Percentiles rank a stretch among this genome's conserved stretches.
Conservation (phyloP, 352 stramenopile genomes). For the Thalassiosira mediterranea region DNA sequence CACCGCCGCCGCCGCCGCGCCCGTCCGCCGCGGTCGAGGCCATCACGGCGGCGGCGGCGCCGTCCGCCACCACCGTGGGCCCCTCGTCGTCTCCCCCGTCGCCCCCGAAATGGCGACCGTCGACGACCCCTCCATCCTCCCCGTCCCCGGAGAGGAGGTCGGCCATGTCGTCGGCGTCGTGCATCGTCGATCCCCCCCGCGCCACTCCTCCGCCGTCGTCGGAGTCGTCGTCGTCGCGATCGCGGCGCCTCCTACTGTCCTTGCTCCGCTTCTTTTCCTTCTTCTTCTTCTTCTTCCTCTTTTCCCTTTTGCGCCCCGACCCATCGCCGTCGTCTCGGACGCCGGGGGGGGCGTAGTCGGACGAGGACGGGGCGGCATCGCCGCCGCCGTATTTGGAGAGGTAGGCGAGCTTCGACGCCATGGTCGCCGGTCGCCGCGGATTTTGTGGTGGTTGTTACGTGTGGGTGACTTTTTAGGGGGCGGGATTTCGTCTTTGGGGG, state of each 20-base stretch:
- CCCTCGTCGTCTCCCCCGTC: not conserved
- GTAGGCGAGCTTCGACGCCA: constrained; percentile 40
- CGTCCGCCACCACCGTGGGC: not conserved
- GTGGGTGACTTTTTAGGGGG: no score
- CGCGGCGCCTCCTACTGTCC: not conserved
- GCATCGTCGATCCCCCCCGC: constrained; percentile 1
- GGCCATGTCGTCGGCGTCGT: constrained; percentile 34
- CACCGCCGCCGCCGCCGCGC: not conserved
- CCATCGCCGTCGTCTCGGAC: constrained; percentile 9
- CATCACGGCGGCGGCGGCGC: not conserved
- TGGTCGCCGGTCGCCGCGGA: no score
- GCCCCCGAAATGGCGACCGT: not conserved
- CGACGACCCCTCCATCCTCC: constrained; percentile 23
- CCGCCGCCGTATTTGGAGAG: constrained; percentile 46
- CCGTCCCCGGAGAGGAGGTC: constrained; percentile 15
- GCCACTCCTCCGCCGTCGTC: not conserved
- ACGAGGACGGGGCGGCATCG: not conserved
- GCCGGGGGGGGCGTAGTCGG: constrained; percentile 3
- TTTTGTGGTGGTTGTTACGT: no score
- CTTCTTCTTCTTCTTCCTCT: constrained; percentile 15
- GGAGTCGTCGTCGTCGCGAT: constrained; percentile 22
- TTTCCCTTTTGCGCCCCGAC: constrained; percentile 8
- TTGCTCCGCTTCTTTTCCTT: constrained; percentile 8
- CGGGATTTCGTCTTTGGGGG: no score
- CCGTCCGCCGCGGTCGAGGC: no score